These are phyloP conservation scores for Boeremia lycopersici DNA, from an alignment of 2,329 filamentous ascomycete genomes.

Conservation along the genomic window DNA sequence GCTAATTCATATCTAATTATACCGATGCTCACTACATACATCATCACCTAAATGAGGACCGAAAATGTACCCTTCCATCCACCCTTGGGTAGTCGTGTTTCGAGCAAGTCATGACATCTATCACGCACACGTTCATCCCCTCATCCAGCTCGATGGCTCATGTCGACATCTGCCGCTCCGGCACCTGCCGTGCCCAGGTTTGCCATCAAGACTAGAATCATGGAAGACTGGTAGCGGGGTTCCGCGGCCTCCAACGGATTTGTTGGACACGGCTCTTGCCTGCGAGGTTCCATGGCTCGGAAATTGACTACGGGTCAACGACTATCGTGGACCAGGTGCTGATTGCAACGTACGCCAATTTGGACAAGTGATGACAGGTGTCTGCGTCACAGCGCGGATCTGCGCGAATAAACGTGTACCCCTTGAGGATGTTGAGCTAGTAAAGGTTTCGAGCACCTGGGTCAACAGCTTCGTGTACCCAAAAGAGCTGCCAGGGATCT, in stretches of 20 bases:
- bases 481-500: neutral
- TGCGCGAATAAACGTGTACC: neutral
- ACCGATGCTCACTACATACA: neutral
- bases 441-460: neutral
- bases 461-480: neutral
- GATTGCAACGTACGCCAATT: neutral
- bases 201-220: neutral
- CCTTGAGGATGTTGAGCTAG: neutral
- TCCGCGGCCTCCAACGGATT: neutral
- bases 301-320: neutral
- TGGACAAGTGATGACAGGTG: neutral
- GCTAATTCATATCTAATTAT: conserved; percentile 5
- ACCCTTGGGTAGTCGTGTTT: neutral
- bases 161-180: neutral
- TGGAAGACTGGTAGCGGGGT: too few species aligned
- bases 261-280: neutral
- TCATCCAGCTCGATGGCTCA: neutral
- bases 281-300: neutral
- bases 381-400: neutral
- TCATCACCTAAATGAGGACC: neutral
- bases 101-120: neutral
- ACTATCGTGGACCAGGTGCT: neutral
- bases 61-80: too few species aligned
- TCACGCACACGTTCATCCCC: neutral
- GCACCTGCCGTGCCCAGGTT: neutral